These are phyloP conservation scores for Colletotrichum falcatum DNA, from an alignment of 2,329 filamentous ascomycete genomes.

Conservation along the genomic window DNA sequence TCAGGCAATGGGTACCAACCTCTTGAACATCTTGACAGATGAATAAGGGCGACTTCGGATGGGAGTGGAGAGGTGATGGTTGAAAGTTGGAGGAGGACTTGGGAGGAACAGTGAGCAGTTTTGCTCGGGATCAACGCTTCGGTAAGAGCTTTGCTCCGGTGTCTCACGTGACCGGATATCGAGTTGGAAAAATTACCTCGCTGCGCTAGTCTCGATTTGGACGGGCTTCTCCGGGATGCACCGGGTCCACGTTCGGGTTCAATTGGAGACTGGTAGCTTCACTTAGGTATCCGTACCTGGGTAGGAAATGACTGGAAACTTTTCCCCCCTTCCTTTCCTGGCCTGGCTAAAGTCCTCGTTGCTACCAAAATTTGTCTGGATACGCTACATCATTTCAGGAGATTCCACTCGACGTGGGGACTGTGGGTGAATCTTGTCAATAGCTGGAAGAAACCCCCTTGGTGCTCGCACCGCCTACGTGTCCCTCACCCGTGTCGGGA, in stretches of 20 bases:
- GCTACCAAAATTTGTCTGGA: not conserved
- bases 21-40: conserved; percentile 86
- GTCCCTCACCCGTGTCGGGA: too few species aligned
- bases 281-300: too few species aligned
- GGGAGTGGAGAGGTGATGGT: conserved; percentile 68
- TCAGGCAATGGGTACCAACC: conserved; percentile 66
- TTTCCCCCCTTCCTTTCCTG: conserved; percentile 24
- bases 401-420: conserved; percentile 34
- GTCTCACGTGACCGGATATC: conserved; percentile 51
- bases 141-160: conserved; percentile 56
- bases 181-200: conserved; percentile 40
- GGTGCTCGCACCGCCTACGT: not conserved
- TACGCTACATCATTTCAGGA: conserved; percentile 1
- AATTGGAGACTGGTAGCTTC: conserved; percentile 21
- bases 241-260: conserved; percentile 40
- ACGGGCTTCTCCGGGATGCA: conserved; percentile 31
- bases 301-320: conserved; percentile 34
- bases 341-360: not conserved
- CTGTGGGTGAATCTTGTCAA: conserved; percentile 29
- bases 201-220: conserved; percentile 33
- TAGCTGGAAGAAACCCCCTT: conserved; percentile 4
- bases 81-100: conserved; percentile 61
- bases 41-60: conserved; percentile 73
- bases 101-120: conserved; percentile 61
- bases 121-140: conserved; percentile 56